These are phyloP conservation scores for Tolypocladium tundrense DNA, from an alignment of 2,329 filamentous ascomycete genomes.

Conservation along the genomic window DNA sequence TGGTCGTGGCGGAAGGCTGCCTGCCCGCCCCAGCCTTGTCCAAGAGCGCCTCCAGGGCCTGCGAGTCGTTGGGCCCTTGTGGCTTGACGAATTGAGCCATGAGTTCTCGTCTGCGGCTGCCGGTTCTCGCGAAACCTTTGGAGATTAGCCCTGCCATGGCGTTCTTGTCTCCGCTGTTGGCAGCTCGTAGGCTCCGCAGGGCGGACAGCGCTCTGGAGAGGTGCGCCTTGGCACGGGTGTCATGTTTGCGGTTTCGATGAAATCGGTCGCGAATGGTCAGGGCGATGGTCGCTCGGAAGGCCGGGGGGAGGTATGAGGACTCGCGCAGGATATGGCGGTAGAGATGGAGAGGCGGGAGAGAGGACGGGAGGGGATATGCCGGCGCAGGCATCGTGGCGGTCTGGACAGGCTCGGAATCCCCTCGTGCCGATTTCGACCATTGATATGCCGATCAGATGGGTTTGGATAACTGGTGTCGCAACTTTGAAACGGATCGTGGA, in stretches of 20 bases:
- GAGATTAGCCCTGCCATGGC: constrained; percentile 38
- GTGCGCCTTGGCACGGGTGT: constrained; percentile 16
- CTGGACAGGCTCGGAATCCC: not conserved
- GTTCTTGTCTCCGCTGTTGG: constrained; percentile 37
- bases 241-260: constrained; percentile 24
- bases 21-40: constrained; percentile 1
- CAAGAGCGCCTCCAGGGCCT: constrained; percentile 26
- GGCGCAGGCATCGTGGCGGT: constrained; percentile 17
- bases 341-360: constrained; percentile 22
- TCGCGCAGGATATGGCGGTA: constrained; percentile 53
- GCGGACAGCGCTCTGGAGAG: constrained; percentile 29
- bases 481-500: not conserved
- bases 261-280: constrained; percentile 36
- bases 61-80: constrained; percentile 27
- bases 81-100: constrained; percentile 25
- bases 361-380: constrained; percentile 11
- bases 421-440: not conserved
- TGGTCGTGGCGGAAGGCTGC: not conserved
- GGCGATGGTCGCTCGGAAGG: constrained; percentile 34
- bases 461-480: not conserved
- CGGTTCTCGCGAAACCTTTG: constrained; percentile 41
- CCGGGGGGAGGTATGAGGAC: constrained; percentile 46
- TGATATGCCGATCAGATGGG: not conserved
- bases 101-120: constrained; percentile 39
- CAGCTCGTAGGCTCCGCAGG: constrained; percentile 40